These are phyloP conservation scores for Hypoxylon sp. DNA, from an alignment of 2,329 filamentous ascomycete genomes.

Conservation along the genomic window DNA sequence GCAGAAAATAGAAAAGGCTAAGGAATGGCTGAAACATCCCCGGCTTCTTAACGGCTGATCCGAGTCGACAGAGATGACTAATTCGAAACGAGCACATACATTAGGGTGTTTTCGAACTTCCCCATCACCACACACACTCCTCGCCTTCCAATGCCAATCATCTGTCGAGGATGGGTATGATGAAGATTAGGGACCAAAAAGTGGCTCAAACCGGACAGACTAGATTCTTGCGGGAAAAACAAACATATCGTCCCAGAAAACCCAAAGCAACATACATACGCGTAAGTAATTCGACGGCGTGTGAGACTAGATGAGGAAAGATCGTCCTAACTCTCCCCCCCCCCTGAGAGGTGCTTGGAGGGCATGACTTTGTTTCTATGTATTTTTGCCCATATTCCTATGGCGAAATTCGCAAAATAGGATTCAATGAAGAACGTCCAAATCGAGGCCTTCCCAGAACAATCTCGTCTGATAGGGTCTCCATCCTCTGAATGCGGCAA, in stretches of 20 bases:
- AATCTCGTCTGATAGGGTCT: conserved; percentile 5
- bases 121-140: conserved; percentile 26
- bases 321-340: conserved; percentile 25
- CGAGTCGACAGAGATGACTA: conserved; percentile 38
- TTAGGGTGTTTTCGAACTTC: conserved; percentile 35
- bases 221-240: conserved; percentile 27
- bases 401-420: conserved; percentile 12
- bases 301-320: conserved; percentile 34
- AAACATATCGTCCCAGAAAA: conserved; percentile 29
- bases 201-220: conserved; percentile 31
- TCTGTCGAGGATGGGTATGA: conserved; percentile 19
- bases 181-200: conserved; percentile 28
- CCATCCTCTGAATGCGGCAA: not conserved
- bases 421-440: conserved; percentile 16
- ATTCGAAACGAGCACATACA: conserved; percentile 38
- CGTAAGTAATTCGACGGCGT: conserved; percentile 29
- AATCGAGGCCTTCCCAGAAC: conserved; percentile 11
- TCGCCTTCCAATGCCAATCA: conserved; percentile 33
- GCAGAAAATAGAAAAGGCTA: conserved; percentile 31
- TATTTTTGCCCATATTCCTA: conserved; percentile 15
- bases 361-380: conserved; percentile 15
- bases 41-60: conserved; percentile 35
- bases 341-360: conserved; percentile 27
- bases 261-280: conserved; percentile 19
- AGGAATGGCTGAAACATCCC: conserved; percentile 36